phyloP scores from a whole-genome alignment of 768 basidiomycete species.

The Tricholomella constricta region DNA sequence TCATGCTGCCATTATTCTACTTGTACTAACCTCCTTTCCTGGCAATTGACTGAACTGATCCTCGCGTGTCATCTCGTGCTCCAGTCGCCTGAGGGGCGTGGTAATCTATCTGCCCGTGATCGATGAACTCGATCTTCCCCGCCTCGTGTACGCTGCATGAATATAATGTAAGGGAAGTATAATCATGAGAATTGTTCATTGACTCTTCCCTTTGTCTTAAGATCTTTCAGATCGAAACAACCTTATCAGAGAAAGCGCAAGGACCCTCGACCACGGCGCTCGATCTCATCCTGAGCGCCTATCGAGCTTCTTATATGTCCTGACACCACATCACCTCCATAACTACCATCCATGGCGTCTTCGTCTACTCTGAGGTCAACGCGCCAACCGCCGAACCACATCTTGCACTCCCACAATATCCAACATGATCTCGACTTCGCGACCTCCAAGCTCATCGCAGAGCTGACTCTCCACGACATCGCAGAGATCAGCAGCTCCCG shows the following conservation, averaged over 20 bases:
- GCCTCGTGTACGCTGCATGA: background rate
- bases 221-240: background rate
- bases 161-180: too few relatives aligned
- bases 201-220: background rate
- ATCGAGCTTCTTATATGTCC: too few relatives aligned
- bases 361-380: conserved; percentile 2
- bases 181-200: too few relatives aligned
- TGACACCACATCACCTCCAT: background rate
- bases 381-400: background rate
- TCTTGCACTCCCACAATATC: background rate
- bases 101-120: background rate
- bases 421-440: conserved; percentile 5
- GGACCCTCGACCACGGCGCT: too few relatives aligned
- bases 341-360: conserved; percentile 2
- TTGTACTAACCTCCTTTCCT: too few relatives aligned
- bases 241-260: too few relatives aligned
- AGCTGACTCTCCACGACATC: conserved; percentile 9
- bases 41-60: too few relatives aligned
- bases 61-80: too few relatives aligned
- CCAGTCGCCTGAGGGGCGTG: too few relatives aligned
- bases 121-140: background rate
- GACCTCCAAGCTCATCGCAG: conserved; percentile 15
- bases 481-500: conserved; percentile 13
- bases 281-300: background rate
- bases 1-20: too few relatives aligned